Percentiles rank a stretch among this genome's conserved stretches.
phyloP scores from a whole-genome alignment of 2,329 filamentous ascomycete species.

The Scytalidium lignicola region DNA sequence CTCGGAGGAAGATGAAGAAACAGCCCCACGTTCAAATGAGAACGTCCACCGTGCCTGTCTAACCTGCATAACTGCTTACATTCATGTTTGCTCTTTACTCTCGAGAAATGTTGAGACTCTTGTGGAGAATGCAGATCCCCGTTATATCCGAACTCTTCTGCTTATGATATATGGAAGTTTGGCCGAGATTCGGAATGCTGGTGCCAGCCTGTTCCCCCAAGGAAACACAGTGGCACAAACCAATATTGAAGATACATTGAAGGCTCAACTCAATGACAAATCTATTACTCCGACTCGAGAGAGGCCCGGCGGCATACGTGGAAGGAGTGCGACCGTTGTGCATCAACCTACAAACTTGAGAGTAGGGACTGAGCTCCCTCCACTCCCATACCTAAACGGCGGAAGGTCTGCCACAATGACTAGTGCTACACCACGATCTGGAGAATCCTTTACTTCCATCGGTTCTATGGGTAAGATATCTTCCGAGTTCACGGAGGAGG shows the following conservation, averaged over 20 bases:
- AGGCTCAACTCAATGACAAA: constrained; percentile 45
- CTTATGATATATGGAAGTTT: constrained; percentile 62
- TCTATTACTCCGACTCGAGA: constrained; percentile 50
- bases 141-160: constrained; percentile 61
- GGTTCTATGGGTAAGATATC: constrained; percentile 32
- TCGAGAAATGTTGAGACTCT: constrained; percentile 59
- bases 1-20: constrained; percentile 43
- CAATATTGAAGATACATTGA: constrained; percentile 39
- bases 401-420: constrained; percentile 45
- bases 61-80: constrained; percentile 59
- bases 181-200: constrained; percentile 52
- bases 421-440: constrained; percentile 68
- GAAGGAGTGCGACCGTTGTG: constrained; percentile 27
- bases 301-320: constrained; percentile 32
- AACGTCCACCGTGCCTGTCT: constrained; percentile 59
- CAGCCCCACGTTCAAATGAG: constrained; percentile 51
- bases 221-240: background rate
- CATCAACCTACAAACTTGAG: constrained; percentile 32
- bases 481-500: constrained; percentile 67
- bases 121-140: constrained; percentile 59
- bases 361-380: constrained; percentile 51
- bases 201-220: constrained; percentile 18
- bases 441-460: constrained; percentile 62
- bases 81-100: constrained; percentile 57
- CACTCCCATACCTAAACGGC: constrained; percentile 45